Base-by-base conservation (phyloP, 257 asterid genomes). In the Jaltomata sinuosa region DNA sequence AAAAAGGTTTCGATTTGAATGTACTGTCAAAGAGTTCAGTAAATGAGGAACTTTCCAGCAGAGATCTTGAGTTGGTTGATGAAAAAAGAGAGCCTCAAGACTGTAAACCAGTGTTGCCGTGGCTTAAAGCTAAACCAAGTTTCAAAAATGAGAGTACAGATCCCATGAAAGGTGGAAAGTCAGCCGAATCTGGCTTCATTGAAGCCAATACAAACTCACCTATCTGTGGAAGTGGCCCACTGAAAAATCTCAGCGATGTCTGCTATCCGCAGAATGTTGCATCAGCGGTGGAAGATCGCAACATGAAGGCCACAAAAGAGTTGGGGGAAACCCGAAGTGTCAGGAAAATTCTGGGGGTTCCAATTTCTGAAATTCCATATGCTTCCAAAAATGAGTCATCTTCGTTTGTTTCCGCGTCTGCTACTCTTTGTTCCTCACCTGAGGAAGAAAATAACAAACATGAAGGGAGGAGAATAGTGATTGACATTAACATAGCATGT, bases 401-500 rank as follows among this genome's bases (percentile, higher is more conserved):
- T 8, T 80, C 86, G 36, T 84, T 79, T 71, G 88, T 83, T 57
- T 85, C 95, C 76, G 87, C 91, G 49, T 87, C 90, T 10, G 88
- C 87, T 45, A 78, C 86, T 34, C 69, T 77, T 80, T 84, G 84
- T 68, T 82, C 83, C 82, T 34, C 85, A 80, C 86, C 76, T 18
- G 79, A 84, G 53, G 89, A 87, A 54, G 90, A 82, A 54, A 61
- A 62, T 52, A 80, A 50, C 29, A 82, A 31, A 59, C 80, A 74
- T 64, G 89, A 90, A 64, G 86, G 83, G 87, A 90, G 87, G 87
- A 88, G 79, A 36, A 84, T 90, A 34, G 85, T 91, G 50, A 93
- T 97, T 57, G 99, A 97, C 89, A 95, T 97, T 83, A 96, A 96
- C 86, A 83, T 96, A 54, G 96, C 92, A 84, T 93, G 90, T 86